Evolutionary conservation across 768 basidiomycete genomes (phyloP).

Genomic region (Tricholoma hemisulphureum): DNA sequence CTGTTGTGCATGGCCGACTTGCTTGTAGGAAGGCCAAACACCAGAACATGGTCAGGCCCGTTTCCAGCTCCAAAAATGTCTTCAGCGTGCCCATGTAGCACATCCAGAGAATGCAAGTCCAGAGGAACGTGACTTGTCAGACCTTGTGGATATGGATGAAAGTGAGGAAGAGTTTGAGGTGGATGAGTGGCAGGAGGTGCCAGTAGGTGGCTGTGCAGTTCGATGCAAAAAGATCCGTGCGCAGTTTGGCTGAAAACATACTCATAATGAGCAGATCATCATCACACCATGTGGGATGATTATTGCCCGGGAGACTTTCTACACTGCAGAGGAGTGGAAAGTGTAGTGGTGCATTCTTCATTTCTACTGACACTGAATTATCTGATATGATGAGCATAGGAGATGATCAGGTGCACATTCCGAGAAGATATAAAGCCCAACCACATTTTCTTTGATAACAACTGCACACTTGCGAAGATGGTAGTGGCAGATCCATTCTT

Average conservation of each 20-base stretch:
- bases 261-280: not conserved
- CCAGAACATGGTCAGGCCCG: not conserved
- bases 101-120: not conserved
- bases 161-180: not conserved
- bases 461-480: not conserved
- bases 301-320: not conserved
- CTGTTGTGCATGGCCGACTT: slow-evolving; percentile 7
- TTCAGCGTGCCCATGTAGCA: not conserved
- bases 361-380: not conserved
- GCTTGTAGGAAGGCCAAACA: slow-evolving; percentile 15
- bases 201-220: not conserved
- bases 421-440: too few relatives aligned
- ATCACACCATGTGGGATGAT: too few relatives aligned
- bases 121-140: not conserved
- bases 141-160: not conserved
- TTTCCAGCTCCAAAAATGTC: not conserved
- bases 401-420: too few relatives aligned
- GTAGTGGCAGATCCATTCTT: not conserved
- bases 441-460: too few relatives aligned
- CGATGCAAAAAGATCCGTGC: too few relatives aligned
- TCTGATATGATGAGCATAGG: too few relatives aligned
- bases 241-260: not conserved
- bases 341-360: not conserved
- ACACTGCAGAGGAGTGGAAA: not conserved
- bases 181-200: not conserved